Evolutionary conservation across 257 asterid genomes (phyloP).

Genomic region (Jacaranda copaia): DNA sequence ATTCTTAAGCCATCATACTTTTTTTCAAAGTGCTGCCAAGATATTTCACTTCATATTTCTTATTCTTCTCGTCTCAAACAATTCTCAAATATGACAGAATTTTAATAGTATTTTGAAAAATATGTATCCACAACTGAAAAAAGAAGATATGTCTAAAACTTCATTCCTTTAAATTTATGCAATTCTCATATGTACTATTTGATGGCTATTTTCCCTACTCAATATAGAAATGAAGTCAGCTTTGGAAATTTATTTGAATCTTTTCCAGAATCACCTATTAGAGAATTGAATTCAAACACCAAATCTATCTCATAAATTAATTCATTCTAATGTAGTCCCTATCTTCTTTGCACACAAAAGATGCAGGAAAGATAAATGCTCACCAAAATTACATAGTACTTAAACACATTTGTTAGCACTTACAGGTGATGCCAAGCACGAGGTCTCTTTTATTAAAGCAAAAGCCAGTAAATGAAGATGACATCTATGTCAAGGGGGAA

Average conservation of each 20-base stretch:
- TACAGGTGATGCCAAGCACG: neutral
- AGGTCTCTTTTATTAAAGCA: neutral
- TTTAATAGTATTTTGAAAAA: neutral
- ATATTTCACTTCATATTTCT: neutral
- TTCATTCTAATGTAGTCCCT: neutral
- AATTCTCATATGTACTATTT: neutral
- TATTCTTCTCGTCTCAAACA: neutral
- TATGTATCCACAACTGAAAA: neutral
- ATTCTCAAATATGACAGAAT: neutral
- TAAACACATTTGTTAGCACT: neutral
- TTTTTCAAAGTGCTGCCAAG: neutral
- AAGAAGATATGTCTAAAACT: too few relatives aligned
- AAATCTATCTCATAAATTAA: neutral
- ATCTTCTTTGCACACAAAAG: neutral
- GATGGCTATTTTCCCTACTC: neutral
- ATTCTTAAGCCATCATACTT: neutral
- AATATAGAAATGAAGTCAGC: neutral
- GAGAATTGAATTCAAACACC: conserved; percentile 8
- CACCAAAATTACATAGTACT: neutral
- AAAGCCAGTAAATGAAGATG: neutral
- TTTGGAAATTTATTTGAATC: neutral
- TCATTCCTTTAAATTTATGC: neutral
- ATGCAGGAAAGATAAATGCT: neutral
- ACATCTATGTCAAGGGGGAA: neutral
- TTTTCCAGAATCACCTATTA: neutral